phyloP scores from a whole-genome alignment of 768 basidiomycete genomes.

The Leccinellum albellum region DNA sequence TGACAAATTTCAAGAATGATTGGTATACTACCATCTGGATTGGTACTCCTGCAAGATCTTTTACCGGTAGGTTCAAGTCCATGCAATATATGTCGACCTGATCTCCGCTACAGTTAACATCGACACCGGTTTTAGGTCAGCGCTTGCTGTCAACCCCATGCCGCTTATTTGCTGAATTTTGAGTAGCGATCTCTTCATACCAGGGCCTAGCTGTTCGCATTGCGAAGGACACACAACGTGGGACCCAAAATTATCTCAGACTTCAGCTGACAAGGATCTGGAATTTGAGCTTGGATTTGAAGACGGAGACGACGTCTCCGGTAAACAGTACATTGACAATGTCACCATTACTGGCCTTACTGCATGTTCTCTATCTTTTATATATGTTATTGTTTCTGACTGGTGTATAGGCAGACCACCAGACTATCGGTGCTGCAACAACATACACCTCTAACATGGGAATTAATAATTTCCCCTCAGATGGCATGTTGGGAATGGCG shows the following conservation, averaged over 20 bases:
- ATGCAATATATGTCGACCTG: background rate
- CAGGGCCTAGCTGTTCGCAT: background rate
- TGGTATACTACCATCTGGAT: background rate
- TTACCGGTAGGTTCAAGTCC: background rate
- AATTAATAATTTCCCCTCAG: background rate
- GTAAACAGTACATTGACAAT: background rate
- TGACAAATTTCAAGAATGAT: background rate
- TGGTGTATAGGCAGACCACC: background rate
- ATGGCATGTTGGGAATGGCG: background rate
- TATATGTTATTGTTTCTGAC: background rate
- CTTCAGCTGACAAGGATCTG: background rate
- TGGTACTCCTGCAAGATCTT: background rate
- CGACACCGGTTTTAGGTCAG: background rate
- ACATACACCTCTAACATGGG: background rate
- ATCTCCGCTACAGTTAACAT: background rate
- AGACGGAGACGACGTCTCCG: background rate
- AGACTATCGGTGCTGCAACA: background rate
- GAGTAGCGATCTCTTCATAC: background rate
- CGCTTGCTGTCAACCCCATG: background rate
- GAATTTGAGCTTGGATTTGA: background rate
- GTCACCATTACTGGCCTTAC: background rate
- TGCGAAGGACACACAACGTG: background rate
- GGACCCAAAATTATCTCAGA: background rate
- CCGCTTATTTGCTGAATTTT: background rate
- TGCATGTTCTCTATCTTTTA: background rate